A percentile compares a stretch with the other conserved stretches of the same genome.
These are phyloP conservation scores for Aspergillus jensenii DNA, from an alignment of 2,329 filamentous ascomycete genomes.

Conservation along the genomic window DNA sequence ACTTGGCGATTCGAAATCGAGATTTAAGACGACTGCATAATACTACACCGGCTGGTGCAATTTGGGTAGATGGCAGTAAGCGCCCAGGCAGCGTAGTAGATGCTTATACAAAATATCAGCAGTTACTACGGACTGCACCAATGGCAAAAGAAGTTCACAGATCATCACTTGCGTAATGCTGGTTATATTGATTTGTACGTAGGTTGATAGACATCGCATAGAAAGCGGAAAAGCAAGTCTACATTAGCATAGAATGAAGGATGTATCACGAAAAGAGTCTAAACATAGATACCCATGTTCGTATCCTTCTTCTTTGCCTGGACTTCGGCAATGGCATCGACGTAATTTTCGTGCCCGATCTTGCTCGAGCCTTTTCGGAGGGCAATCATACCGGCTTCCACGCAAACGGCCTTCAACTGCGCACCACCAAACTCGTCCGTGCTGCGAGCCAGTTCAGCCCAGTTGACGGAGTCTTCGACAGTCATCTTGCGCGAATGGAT, in stretches of 20 bases:
- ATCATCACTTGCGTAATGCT: neutral
- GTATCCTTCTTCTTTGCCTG: conserved; percentile 85
- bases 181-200: neutral
- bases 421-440: conserved; percentile 98
- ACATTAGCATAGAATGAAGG: neutral
- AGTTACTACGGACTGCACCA: neutral
- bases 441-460: conserved; percentile 90
- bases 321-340: conserved; percentile 96
- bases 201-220: conserved; percentile 13
- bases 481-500: conserved; percentile 99
- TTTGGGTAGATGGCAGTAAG: neutral
- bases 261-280: conserved; percentile 8
- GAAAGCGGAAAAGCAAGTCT: neutral
- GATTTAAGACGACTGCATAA: neutral
- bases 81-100: too few species aligned
- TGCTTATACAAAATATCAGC: neutral
- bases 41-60: neutral
- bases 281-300: conserved; percentile 47
- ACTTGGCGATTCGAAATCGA: neutral
- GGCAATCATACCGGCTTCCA: conserved; percentile 99
- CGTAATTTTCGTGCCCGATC: conserved; percentile 97
- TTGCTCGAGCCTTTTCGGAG: conserved; percentile 91
- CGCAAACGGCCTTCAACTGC: conserved; percentile 96
- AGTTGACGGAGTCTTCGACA: conserved; percentile 89
- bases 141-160: neutral